Evolutionary conservation across 2,329 filamentous ascomycete species (phyloP).

Genomic region (Phyllosticta citrichinensis): DNA sequence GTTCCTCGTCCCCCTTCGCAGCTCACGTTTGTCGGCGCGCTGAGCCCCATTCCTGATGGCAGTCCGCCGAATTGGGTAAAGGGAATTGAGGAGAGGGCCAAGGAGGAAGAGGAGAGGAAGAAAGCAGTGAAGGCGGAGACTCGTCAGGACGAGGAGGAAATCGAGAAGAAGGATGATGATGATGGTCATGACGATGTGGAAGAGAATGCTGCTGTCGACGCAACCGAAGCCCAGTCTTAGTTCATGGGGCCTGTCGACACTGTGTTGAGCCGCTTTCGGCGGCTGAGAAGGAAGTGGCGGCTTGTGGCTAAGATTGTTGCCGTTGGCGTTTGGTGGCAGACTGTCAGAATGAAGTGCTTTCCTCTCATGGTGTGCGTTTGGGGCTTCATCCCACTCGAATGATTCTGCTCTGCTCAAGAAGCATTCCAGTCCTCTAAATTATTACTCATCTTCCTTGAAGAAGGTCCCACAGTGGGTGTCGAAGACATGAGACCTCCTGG

Average conservation of each 20-base stretch:
- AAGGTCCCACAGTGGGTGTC: no score
- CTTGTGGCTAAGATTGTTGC: neutral
- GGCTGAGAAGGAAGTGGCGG: neutral
- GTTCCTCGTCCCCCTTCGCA: neutral
- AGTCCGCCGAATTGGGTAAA: neutral
- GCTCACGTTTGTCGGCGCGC: slow-evolving; percentile 1
- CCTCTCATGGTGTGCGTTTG: neutral
- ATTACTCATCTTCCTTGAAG: no score
- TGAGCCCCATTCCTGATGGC: slow-evolving; percentile 5
- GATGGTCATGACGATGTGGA: neutral
- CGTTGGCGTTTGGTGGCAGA: neutral
- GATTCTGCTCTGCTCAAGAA: no score
- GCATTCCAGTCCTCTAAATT: no score
- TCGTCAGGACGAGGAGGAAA: neutral
- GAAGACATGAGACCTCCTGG: no score
- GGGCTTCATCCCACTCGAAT: neutral
- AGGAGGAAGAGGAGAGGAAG: neutral
- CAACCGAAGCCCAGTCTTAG: neutral
- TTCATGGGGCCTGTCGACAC: neutral
- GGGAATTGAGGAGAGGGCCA: neutral
- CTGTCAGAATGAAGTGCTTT: neutral
- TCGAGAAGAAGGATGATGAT: neutral
- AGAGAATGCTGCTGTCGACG: neutral
- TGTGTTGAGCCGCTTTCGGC: neutral
- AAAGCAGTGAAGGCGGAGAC: neutral